These are phyloP conservation scores for Arabidopsis arenosa DNA, from an alignment of 345 rosid species.

Conservation along the genomic window DNA sequence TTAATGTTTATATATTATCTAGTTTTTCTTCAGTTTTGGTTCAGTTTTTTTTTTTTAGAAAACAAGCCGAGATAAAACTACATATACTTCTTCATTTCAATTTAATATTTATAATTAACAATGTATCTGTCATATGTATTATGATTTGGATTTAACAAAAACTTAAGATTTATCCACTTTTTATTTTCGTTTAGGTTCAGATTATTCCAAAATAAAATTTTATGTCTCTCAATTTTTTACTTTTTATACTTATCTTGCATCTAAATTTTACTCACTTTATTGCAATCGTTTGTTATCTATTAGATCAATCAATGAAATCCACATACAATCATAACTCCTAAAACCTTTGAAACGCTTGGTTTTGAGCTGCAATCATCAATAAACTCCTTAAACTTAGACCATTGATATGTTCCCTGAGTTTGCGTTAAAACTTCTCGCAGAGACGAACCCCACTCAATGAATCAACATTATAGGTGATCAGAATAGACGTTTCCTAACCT, in stretches of 20 bases:
- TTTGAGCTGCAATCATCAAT: not conserved
- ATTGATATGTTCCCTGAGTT: not conserved
- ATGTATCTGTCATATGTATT: not conserved
- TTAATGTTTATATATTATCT: slow-evolving; percentile 8
- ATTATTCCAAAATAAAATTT: too few relatives aligned
- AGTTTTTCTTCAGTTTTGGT: slow-evolving; percentile 9
- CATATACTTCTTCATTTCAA: not conserved
- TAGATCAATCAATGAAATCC: too few relatives aligned
- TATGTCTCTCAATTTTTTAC: too few relatives aligned
- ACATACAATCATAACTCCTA: too few relatives aligned
- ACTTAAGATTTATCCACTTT: too few relatives aligned
- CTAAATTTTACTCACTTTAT: too few relatives aligned
- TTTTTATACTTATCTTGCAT: too few relatives aligned
- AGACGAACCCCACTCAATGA: too few relatives aligned
- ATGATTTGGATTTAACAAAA: not conserved
- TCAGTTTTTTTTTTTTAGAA: not conserved
- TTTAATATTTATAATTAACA: not conserved
- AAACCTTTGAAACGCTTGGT: not conserved
- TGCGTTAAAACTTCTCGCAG: not conserved
- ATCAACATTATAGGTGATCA: too few relatives aligned
- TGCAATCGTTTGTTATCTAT: too few relatives aligned
- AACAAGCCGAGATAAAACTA: slow-evolving; percentile 18
- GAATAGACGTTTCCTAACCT: not conserved
- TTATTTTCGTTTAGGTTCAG: too few relatives aligned
- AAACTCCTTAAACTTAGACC: not conserved